phyloP scores from a whole-genome alignment of 78 protist genomes.

The Protostelium mycophagum region DNA sequence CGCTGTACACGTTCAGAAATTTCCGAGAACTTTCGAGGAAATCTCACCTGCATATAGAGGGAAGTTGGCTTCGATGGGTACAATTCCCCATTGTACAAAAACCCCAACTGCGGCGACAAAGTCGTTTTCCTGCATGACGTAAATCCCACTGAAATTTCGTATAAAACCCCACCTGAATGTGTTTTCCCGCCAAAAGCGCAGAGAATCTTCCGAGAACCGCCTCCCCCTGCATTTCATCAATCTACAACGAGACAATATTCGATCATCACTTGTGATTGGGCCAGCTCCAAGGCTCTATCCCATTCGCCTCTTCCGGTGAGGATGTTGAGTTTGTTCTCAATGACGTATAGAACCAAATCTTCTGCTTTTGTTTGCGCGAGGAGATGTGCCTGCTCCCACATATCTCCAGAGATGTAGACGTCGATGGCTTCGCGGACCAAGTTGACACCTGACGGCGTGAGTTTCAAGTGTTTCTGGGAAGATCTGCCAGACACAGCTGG shows the following conservation, averaged over 20 bases:
- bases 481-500: too few species aligned
- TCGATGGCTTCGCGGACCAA: slow-evolving; percentile 37
- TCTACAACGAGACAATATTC: not conserved
- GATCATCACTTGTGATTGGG: not conserved
- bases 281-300: not conserved
- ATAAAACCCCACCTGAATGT: not conserved
- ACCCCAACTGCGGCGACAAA: not conserved
- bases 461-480: too few species aligned
- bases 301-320: not conserved
- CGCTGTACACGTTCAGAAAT: not conserved
- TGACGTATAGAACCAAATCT: not conserved
- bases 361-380: not conserved
- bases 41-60: not conserved
- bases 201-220: not conserved
- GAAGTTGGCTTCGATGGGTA: not conserved
- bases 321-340: not conserved
- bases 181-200: not conserved
- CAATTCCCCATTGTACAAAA: not conserved
- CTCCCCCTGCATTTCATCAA: not conserved
- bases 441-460: slow-evolving; percentile 2
- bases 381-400: slow-evolving; percentile 24
- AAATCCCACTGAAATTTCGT: too few species aligned
- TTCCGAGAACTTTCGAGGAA: not conserved
- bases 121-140: too few species aligned
- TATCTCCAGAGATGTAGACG: slow-evolving; percentile 30